Base-by-base conservation (phyloP, 768 basidiomycete genomes). In the Tylopilus intermedius region DNA sequence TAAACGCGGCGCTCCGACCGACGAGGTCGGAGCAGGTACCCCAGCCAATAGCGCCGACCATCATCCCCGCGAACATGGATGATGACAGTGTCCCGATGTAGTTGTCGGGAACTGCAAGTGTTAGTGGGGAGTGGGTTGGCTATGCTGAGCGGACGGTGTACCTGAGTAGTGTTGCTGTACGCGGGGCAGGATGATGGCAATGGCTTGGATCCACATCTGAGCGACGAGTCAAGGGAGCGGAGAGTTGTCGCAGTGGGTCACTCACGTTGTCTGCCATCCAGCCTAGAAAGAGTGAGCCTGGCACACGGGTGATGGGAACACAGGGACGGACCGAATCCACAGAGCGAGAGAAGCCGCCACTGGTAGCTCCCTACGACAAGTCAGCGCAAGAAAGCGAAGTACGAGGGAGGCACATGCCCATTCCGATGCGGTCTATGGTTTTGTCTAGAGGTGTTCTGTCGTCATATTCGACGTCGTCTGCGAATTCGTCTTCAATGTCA, bases 31-130 rank as follows among this genome's bases (percentile, higher is more conserved):
- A 94, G 57, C 90, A 93, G 22, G 89, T 85, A 51, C 94, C 94
- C 94, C 94, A 94, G 4, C 87, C 89, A 8, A 94, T 71, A 1
- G 90, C 88, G 2, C 94, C 91, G 47, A 96, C 65, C 93, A 97
- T 96, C 95, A 98, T 98, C n/a, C 95, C 91, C 10, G 79, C 83
- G 64, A 94, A 94, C 80, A 91, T 93, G 4, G 88, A 84, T 4
- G 92, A 90, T 0, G 93, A 94, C 13, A 97, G 71, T 1, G 78
- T 67, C 22, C 94, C 95, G 45, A 94, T 89, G 58, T 81, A 82
- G 44, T 75, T 77, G 65, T 93, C 86, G 29, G 82, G 79, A 7
- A 90, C 88, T 86, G 64, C 45, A 59, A 50, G 43, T 47, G 47
- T 55, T 40, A 59, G 60, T 59, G 50, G 58, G 59, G 50, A 56